These are phyloP conservation scores for Solanum pennellii DNA, from an alignment of 257 asterid genomes.

Conservation along the genomic window DNA sequence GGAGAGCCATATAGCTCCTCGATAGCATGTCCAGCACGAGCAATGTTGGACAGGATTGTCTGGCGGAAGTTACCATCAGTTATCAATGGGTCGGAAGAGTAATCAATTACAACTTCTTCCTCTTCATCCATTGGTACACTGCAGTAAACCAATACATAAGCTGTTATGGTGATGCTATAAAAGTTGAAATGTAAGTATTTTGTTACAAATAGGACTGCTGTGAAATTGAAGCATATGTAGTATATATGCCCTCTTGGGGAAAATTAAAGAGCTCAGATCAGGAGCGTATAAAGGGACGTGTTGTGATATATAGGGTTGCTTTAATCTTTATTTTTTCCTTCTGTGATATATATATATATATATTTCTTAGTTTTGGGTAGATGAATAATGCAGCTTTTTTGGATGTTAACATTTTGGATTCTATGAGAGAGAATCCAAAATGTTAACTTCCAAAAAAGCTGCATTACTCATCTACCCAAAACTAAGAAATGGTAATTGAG, in stretches of 20 bases:
- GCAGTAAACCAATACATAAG: constrained; percentile 12
- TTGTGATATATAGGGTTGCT: background rate
- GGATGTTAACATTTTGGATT: no score
- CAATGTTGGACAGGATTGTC: constrained; percentile 61
- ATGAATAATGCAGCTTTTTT: no score
- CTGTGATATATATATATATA: background rate
- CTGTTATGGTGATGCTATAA: background rate
- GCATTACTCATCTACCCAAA: background rate
- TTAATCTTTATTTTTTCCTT: background rate
- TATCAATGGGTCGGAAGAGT: constrained; percentile 69
- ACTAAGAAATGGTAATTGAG: background rate
- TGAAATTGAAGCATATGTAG: background rate
- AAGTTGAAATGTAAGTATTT: background rate
- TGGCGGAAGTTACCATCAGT: constrained; percentile 50
- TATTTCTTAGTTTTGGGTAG: no score
- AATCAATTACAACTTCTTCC: constrained; percentile 68
- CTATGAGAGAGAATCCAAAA: background rate
- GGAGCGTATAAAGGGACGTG: background rate
- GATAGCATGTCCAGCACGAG: constrained; percentile 73
- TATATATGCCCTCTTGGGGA: background rate
- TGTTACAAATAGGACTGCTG: background rate
- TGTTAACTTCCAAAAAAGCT: background rate
- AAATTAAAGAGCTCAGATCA: background rate
- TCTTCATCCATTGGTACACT: constrained; percentile 98
- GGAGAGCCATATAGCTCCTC: constrained; percentile 85